A percentile compares a stretch with the other conserved stretches of the same genome.
These are phyloP conservation scores for Fragilariopsis cylindrus DNA, from an alignment of 108 stramenopile species.

Conservation along the genomic window DNA sequence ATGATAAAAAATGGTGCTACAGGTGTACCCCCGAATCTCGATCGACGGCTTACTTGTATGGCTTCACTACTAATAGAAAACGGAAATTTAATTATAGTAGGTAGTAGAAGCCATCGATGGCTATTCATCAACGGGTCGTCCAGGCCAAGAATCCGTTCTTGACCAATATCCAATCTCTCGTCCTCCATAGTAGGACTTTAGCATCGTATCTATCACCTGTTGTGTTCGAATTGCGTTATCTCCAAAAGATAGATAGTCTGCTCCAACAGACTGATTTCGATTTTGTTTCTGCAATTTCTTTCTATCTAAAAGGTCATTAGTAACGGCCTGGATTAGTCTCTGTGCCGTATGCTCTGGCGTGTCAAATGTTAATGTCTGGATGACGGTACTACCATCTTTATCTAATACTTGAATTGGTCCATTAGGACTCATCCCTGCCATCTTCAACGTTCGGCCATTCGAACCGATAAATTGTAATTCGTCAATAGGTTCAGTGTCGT, in stretches of 20 bases:
- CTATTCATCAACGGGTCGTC: neutral
- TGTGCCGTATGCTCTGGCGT: slow-evolving; percentile 58
- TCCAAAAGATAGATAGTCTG: slow-evolving; percentile 40
- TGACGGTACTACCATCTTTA: slow-evolving; percentile 26
- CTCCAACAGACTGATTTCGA: neutral
- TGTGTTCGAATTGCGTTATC: slow-evolving; percentile 58
- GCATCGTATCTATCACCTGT: slow-evolving; percentile 50
- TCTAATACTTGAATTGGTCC: slow-evolving; percentile 52
- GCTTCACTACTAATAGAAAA: neutral
- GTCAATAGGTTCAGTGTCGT: slow-evolving; percentile 24
- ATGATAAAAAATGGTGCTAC: slow-evolving; percentile 23
- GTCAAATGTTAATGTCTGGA: slow-evolving; percentile 42
- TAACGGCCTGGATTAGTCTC: slow-evolving; percentile 58
- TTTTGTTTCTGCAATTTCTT: neutral
- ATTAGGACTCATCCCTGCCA: slow-evolving; percentile 57
- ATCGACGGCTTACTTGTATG: neutral
- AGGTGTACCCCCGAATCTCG: neutral
- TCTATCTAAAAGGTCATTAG: slow-evolving; percentile 38
- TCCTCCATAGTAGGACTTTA: slow-evolving; percentile 58
- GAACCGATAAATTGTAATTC: slow-evolving; percentile 54
- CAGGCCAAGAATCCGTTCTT: slow-evolving; percentile 24
- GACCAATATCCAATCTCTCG: slow-evolving; percentile 62
- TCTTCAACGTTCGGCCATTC: slow-evolving; percentile 41
- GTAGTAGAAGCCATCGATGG: slow-evolving; percentile 4
- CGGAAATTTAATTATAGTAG: neutral